Conservation (phyloP, 139 green algal species). For the Chlorella sp. region DNA sequence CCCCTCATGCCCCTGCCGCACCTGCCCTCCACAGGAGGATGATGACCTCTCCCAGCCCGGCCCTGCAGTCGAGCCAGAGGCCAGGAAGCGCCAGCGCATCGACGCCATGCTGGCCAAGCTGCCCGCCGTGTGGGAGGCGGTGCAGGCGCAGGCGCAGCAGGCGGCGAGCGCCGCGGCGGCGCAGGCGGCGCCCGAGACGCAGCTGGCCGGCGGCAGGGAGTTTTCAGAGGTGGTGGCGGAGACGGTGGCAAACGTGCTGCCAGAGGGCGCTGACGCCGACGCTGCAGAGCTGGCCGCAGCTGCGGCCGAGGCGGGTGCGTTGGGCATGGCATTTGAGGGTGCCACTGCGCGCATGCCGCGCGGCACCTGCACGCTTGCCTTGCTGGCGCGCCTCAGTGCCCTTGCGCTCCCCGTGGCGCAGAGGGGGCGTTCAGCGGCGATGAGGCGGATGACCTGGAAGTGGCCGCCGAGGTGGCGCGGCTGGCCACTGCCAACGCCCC, state of each 20-base stretch:
- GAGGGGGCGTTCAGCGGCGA: slow-evolving; percentile 14
- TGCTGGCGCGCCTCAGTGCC: background rate
- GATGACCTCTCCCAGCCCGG: slow-evolving; percentile 2
- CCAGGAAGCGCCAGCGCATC: slow-evolving; percentile 17
- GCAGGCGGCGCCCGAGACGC: background rate
- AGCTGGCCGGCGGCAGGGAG: background rate
- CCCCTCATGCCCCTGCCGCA: background rate
- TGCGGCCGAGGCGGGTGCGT: background rate
- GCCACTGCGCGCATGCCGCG: background rate
- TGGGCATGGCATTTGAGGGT: background rate
- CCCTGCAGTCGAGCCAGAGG: slow-evolving; percentile 1
- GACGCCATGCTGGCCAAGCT: slow-evolving; percentile 7
- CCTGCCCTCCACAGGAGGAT: background rate
- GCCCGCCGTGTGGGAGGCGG: background rate
- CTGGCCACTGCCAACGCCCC: background rate
- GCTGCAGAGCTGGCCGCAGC: background rate
- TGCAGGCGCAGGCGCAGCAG: slow-evolving; percentile 3
- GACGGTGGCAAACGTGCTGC: slow-evolving; percentile 3
- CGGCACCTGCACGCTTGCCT: background rate
- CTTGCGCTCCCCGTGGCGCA: background rate
- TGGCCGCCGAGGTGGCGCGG: background rate
- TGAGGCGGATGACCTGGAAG: background rate
- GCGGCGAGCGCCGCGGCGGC: background rate
- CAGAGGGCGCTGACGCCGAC: background rate
- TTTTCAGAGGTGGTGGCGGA: slow-evolving; percentile 14